Percentiles rank a stretch among this genome's conserved stretches.
These are phyloP conservation scores for Scopulariopsis brevicaulis DNA, from an alignment of 2,329 filamentous ascomycete genomes.

Conservation along the genomic window DNA sequence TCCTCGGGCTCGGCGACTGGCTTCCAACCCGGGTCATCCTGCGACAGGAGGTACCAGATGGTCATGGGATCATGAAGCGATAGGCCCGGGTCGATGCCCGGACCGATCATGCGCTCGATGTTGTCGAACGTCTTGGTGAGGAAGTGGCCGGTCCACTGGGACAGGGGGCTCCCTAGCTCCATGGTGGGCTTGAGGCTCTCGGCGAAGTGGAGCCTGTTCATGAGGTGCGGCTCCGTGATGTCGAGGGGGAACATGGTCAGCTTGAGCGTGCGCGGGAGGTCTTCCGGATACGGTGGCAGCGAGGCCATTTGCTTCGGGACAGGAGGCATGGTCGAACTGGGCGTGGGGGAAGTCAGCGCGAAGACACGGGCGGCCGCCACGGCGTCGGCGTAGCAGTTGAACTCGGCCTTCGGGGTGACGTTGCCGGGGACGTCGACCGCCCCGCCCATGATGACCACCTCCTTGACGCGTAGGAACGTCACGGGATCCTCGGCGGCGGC, in stretches of 20 bases:
- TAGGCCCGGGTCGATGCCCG: constrained; percentile 45
- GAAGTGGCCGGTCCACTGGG: constrained; percentile 62
- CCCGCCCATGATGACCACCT: constrained; percentile 93
- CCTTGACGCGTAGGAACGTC: constrained; percentile 78
- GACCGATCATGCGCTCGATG: constrained; percentile 50
- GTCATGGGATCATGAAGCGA: constrained; percentile 70
- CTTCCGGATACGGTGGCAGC: constrained; percentile 51
- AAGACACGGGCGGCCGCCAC: constrained; percentile 67
- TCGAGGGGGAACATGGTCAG: constrained; percentile 67
- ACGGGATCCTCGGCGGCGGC: constrained; percentile 83
- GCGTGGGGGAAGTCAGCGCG: constrained; percentile 62
- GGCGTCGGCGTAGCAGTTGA: constrained; percentile 88
- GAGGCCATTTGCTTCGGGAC: constrained; percentile 36
- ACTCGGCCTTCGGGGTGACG: constrained; percentile 76
- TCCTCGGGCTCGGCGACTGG: constrained; percentile 55
- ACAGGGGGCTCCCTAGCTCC: constrained; percentile 57
- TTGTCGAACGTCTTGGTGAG: constrained; percentile 60
- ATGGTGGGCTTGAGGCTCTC: constrained; percentile 42
- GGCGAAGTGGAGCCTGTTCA: constrained; percentile 50
- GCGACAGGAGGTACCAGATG: constrained; percentile 66
- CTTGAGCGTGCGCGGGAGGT: constrained; percentile 51
- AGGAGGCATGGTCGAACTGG: constrained; percentile 70
- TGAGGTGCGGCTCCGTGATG: constrained; percentile 60
- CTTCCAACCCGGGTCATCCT: constrained; percentile 46
- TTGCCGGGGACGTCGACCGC: constrained; percentile 73